A percentile compares a stretch with the other conserved stretches of the same genome.
phyloP scores from a whole-genome alignment of 2,329 filamentous ascomycete genomes.

The Rutstroemia sp. region DNA sequence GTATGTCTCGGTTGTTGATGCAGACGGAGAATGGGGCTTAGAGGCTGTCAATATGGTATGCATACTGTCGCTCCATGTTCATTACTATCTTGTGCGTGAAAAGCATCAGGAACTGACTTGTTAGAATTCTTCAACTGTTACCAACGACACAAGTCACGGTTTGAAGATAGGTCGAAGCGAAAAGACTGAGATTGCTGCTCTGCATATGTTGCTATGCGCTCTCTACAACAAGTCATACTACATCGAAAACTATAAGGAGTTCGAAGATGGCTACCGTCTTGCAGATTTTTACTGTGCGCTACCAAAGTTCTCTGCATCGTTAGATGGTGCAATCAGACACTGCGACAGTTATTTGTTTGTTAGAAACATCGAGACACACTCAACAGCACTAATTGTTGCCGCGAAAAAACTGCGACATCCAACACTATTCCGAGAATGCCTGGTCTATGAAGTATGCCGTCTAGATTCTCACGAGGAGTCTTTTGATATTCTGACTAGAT shows the following conservation, averaged over 20 bases:
- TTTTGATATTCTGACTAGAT: not conserved
- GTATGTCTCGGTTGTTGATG: not conserved
- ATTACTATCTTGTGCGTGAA: no score
- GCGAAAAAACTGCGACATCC: conserved; percentile 1
- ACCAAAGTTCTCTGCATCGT: not conserved
- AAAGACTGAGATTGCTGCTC: not conserved
- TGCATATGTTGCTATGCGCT: not conserved
- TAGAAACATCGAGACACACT: not conserved
- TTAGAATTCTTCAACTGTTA: no score
- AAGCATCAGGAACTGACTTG: no score
- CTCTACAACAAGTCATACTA: not conserved
- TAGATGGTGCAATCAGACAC: not conserved
- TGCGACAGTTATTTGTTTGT: no score
- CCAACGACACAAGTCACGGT: not conserved
- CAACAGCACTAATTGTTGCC: not conserved
- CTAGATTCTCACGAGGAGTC: not conserved
- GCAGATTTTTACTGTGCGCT: not conserved
- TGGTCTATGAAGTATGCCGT: not conserved
- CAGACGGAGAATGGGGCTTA: not conserved
- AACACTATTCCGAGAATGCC: conserved; percentile 4
- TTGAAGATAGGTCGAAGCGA: not conserved
- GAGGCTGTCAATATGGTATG: not conserved
- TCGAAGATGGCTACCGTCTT: not conserved
- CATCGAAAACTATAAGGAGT: not conserved
- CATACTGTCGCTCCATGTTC: no score